Conservation (phyloP, 78 protist genomes). For the Protostelium mycophagum region DNA sequence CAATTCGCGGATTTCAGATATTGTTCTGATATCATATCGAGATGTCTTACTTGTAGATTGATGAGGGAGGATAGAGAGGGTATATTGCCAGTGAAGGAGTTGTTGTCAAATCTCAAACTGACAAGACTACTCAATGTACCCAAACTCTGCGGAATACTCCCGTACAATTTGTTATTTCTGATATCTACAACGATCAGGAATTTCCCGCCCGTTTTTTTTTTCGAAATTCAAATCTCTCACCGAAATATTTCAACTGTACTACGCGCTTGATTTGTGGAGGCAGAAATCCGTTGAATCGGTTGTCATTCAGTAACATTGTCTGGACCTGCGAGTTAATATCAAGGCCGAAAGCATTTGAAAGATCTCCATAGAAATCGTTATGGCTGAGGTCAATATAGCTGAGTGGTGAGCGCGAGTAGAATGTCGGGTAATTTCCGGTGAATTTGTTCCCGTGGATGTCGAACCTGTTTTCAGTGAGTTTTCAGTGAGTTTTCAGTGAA, state of each 20-base stretch:
- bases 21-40: background rate
- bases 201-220: background rate
- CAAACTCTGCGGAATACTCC: background rate
- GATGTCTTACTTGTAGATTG: background rate
- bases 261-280: background rate
- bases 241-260: no score
- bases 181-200: background rate
- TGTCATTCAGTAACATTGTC: background rate
- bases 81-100: background rate
- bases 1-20: no score
- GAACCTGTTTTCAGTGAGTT: background rate
- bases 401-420: background rate
- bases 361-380: background rate
- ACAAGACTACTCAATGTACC: background rate
- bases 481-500: no score
- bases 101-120: background rate
- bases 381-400: background rate
- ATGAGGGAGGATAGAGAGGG: background rate
- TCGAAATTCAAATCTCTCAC: no score
- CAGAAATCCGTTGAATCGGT: background rate
- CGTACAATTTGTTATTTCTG: background rate
- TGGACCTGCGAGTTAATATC: background rate
- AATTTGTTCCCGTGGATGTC: background rate
- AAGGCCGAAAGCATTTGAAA: background rate
- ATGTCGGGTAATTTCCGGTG: background rate